These are phyloP conservation scores for Flaveria linearis DNA, from an alignment of 129 eudicot species.

Conservation along the genomic window DNA sequence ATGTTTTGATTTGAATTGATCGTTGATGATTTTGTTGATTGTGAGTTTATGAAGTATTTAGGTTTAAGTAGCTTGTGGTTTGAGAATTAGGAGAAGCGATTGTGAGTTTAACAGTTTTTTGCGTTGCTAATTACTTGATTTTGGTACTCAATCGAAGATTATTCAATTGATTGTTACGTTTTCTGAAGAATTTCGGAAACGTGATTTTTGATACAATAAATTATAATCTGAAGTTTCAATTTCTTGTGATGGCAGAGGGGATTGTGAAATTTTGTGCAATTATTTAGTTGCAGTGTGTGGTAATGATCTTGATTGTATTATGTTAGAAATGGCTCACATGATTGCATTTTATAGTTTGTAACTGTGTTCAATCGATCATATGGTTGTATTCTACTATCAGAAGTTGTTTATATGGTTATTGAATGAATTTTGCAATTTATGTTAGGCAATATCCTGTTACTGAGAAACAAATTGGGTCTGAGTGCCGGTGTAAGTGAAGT, in stretches of 20 bases:
- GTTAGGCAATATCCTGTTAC: conserved; percentile 75
- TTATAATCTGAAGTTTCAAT: too few relatives aligned
- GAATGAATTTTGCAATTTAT: conserved; percentile 19
- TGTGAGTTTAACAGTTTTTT: background rate
- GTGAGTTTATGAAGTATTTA: too few relatives aligned
- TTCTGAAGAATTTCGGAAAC: background rate
- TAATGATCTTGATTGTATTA: conserved; percentile 19
- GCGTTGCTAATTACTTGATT: conserved; percentile 24
- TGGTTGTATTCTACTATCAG: background rate
- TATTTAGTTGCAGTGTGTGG: conserved; percentile 15
- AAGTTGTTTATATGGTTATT: background rate
- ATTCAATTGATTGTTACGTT: background rate
- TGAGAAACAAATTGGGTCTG: conserved; percentile 71
- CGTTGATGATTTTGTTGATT: background rate
- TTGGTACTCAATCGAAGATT: background rate
- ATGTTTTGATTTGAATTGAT: background rate
- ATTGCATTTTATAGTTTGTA: background rate
- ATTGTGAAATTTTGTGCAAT: conserved; percentile 7
- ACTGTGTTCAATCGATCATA: background rate
- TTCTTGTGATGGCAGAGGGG: background rate
- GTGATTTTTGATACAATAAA: too few relatives aligned
- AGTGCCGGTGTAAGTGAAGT: conserved; percentile 63
- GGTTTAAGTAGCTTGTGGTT: background rate
- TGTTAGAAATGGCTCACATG: conserved; percentile 15
- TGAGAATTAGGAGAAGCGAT: conserved; percentile 20